Conservation (phyloP, 225 moss, liverwort and hornwort species). For the Neckera pumila region DNA sequence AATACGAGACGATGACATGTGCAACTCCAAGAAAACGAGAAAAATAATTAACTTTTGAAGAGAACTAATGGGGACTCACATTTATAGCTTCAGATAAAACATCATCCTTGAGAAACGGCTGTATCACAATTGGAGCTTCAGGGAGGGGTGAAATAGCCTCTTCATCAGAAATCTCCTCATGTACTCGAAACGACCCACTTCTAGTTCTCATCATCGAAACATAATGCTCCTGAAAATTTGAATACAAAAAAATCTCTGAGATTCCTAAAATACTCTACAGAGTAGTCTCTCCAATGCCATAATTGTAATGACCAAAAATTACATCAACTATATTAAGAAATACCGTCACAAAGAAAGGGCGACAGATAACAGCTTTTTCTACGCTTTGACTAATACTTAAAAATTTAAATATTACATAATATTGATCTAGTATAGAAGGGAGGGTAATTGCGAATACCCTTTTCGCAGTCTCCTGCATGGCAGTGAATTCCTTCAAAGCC, state of each 20-base stretch:
- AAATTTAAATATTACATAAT: neutral
- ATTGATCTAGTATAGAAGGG: neutral
- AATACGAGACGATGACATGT: neutral
- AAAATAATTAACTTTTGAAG: neutral
- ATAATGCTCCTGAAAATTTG: conserved; percentile 41
- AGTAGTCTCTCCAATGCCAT: neutral
- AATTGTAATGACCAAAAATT: neutral
- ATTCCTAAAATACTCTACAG: neutral
- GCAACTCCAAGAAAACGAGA: neutral
- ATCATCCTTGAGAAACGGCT: conserved; percentile 76
- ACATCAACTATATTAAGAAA: neutral
- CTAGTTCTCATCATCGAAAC: conserved; percentile 53
- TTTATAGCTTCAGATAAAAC: conserved; percentile 48
- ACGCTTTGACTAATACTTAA: neutral
- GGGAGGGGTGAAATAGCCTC: neutral
- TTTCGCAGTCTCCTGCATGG: conserved; percentile 65
- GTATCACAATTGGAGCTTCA: conserved; percentile 25
- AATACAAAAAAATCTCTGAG: neutral
- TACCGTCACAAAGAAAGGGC: neutral
- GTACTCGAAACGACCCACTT: conserved; percentile 59
- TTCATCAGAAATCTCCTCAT: conserved; percentile 13
- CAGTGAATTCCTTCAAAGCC: conserved; percentile 48
- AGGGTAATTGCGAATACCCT: conserved; percentile 21
- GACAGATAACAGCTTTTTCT: neutral
- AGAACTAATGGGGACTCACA: conserved; percentile 8